Percentiles rank a stretch among this genome's conserved stretches.
phyloP scores from a whole-genome alignment of 805 yeast species.

The Candida suzukii region DNA sequence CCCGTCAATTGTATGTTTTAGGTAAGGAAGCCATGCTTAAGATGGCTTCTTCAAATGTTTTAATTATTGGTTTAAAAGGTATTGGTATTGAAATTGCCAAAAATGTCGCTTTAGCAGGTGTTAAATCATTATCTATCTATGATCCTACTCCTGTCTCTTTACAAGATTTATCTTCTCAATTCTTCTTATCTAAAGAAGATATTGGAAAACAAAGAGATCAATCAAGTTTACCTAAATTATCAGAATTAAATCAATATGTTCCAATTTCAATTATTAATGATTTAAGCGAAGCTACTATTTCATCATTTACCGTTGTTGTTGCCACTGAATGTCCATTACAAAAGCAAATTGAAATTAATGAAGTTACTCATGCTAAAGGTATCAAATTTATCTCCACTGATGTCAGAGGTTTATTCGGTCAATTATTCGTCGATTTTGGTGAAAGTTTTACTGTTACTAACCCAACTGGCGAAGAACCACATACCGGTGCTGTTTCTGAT shows the following conservation, averaged over 20 bases:
- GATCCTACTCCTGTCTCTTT: slow-evolving; percentile 69
- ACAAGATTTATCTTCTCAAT: slow-evolving; percentile 81
- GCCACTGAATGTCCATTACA: slow-evolving; percentile 71
- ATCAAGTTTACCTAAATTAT: slow-evolving; percentile 58
- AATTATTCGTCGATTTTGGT: slow-evolving; percentile 87
- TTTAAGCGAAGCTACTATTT: slow-evolving; percentile 46
- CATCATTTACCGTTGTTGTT: slow-evolving; percentile 72
- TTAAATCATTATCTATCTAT: slow-evolving; percentile 77
- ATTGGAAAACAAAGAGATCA: slow-evolving; percentile 74
- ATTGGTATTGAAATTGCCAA: slow-evolving; percentile 95
- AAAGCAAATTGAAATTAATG: slow-evolving; percentile 69
- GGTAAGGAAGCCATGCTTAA: slow-evolving; percentile 98
- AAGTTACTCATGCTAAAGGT: slow-evolving; percentile 61
- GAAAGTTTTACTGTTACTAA: slow-evolving; percentile 72
- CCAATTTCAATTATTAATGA: slow-evolving; percentile 66
- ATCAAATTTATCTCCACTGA: slow-evolving; percentile 80
- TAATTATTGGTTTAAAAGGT: slow-evolving; percentile 85
- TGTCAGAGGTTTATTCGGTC: slow-evolving; percentile 83
- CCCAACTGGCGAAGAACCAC: slow-evolving; percentile 89
- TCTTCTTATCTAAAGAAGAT: slow-evolving; percentile 66
- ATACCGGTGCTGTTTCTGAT: slow-evolving; percentile 79
- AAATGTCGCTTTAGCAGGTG: slow-evolving; percentile 95
- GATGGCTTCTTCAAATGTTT: slow-evolving; percentile 91
- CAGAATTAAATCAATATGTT: slow-evolving; percentile 85
- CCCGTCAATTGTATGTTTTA: slow-evolving; percentile 92